Evolutionary conservation across 2,329 filamentous ascomycete species (phyloP), one percentile per base, ranked within the genome.

Genomic region (Exutisphaerella laricina): DNA sequence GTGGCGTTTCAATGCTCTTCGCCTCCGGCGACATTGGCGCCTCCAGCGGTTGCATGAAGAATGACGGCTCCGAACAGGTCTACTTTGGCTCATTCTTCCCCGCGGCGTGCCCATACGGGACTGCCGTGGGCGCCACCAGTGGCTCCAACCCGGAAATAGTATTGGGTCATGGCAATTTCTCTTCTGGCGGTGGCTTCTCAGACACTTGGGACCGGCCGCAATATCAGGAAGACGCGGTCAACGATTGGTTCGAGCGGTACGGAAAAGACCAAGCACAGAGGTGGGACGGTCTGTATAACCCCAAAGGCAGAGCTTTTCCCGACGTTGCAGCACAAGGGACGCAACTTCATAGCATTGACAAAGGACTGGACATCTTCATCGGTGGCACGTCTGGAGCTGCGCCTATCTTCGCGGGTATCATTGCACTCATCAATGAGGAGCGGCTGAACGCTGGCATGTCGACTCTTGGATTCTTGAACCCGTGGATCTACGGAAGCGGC

Each of bases 21-120:
- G 72, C 77, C 12, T 77, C 74, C 7, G 82, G 82, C 4, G 80
- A 86, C 53, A 64, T 64, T 13, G 78, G 78, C 25, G 69, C 79
- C n/a, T 75, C 75, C 13, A 64, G 60, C 31, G 64, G 65, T 8
- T 36, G 69, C 54, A 62, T 66, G 47, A 66, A 64, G 41, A 70
- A 71, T 45, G 68, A 72, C 34, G 72, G 70, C 4, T 67, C 66
- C 39, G 70, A 70, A 53, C 67, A 64, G 1, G 67, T 66, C 4
- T 64, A 63, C 3, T 72, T 72, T 53, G 51, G 65, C 16, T 68
- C 70, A 9, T 63, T 64, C 13, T 73, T 73, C 57, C 70, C 70
- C 1, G 69, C 67, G n/a, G 57, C 66, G 0, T 73, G 70, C 53
- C 70, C 70, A 0, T 72, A 67, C 34, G 64, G 72, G 10, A 72